Evolutionary conservation across 306 rosid species (phyloP).

Genomic region (Vigna reflexopilosa): DNA sequence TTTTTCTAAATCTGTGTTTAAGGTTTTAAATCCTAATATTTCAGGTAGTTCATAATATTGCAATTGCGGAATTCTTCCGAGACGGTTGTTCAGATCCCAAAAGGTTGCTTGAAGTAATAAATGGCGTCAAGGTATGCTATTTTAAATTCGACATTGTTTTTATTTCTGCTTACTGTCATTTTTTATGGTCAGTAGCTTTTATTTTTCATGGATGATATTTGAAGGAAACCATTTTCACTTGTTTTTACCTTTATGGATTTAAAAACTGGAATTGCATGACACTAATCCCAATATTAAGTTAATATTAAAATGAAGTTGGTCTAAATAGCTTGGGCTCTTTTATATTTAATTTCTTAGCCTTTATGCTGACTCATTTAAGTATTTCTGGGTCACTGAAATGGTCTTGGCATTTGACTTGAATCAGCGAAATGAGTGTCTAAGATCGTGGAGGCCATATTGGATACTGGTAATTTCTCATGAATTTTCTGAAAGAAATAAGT

Average conservation of each 20-base stretch:
- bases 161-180: constrained; percentile 10
- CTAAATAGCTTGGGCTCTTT: constrained; percentile 29
- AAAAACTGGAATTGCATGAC: constrained; percentile 37
- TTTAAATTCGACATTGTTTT: constrained; percentile 8
- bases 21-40: constrained; percentile 39
- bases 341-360: constrained; percentile 21
- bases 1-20: constrained; percentile 14
- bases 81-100: constrained; percentile 90
- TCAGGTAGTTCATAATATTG: constrained; percentile 92
- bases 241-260: constrained; percentile 3
- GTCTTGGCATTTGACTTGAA: constrained; percentile 6
- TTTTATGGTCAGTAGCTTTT: not conserved
- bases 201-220: constrained; percentile 27
- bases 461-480: constrained; percentile 13
- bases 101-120: constrained; percentile 80
- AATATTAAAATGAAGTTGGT: constrained; percentile 35
- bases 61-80: constrained; percentile 79
- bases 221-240: constrained; percentile 8
- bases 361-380: constrained; percentile 20
- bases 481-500: not conserved
- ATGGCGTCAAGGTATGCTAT: constrained; percentile 74
- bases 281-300: not conserved
- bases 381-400: constrained; percentile 24
- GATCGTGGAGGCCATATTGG: constrained; percentile 18
- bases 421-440: constrained; percentile 31